Evolutionary conservation across 2,329 filamentous ascomycete species (phyloP), one percentile per base, ranked within the genome.

Genomic region (Colletotrichum somersetense): DNA sequence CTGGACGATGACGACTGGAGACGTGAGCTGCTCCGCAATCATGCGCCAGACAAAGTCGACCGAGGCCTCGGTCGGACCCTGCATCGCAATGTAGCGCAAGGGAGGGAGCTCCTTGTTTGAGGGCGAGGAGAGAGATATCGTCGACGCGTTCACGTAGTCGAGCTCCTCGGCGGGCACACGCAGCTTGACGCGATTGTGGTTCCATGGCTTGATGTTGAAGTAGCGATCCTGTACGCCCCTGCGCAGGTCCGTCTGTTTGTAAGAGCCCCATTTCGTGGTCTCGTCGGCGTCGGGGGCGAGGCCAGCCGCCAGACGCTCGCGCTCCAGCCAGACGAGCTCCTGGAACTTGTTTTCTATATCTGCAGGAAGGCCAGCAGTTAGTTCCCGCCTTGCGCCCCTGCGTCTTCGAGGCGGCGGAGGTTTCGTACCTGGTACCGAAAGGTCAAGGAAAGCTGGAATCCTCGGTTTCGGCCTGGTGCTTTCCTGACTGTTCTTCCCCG

Each of bases 41-140:
- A 99, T 99, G 78, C 96, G 93, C 93, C 96, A 99, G 75, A 97
- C 93, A 78, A 97, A 94, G 75, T 91, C 89, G 67, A 92, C 87
- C 20, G 93, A 93, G 35, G 89, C 89, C 72, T 87, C 82, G 78
- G 95, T 97, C 7, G 96, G 96, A 0, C 96, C 96, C 83, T 97
- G 94, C 80, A 97, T 98, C 64, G 95, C 96, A 76, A 99, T 97
- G 81, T 97, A 98, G 66, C 88, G 83, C 59, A 88, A 82, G 3
- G 84, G 80, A 1, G 84, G 82, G 11, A 80, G 78, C 14, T 75
- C 70, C 0, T 80, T 78, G 65, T 83, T 80, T 16, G 83, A 78
- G 3, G 81, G 79, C 1, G 87, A 84, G 62, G 84, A 75, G 16
- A 94, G 83, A 30, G 83, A 79, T 69, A 95, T 91, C 26, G 92